Evolutionary conservation across 352 stramenopile species (phyloP).

Genomic region (Phytophthora citrophthora): DNA sequence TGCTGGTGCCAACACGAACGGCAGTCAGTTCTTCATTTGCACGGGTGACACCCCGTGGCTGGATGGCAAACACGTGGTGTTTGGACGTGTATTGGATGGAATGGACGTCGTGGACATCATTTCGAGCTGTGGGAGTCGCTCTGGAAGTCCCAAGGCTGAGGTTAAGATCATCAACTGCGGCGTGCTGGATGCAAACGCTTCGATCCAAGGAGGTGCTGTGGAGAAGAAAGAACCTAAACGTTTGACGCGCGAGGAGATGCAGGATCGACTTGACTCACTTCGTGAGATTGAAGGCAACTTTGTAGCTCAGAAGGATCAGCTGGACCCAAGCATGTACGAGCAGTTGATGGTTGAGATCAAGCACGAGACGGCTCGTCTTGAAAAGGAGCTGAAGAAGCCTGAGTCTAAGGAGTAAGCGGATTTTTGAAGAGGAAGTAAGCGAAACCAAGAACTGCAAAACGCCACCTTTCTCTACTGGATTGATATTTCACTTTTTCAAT

Average conservation of each 20-base stretch:
- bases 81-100: conserved; percentile 91
- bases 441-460: background rate
- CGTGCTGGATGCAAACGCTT: conserved; percentile 36
- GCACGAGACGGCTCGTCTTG: conserved; percentile 70
- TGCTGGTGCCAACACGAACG: conserved; percentile 90
- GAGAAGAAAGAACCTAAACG: conserved; percentile 33
- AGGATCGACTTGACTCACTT: conserved; percentile 64
- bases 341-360: conserved; percentile 73
- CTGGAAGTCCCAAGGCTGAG: conserved; percentile 81
- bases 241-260: conserved; percentile 64
- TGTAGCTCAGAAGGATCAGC: conserved; percentile 55
- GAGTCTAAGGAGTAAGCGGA: conserved; percentile 21
- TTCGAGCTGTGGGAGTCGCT: conserved; percentile 79
- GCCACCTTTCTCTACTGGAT: background rate
- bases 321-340: conserved; percentile 66
- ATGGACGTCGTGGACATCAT: conserved; percentile 94
- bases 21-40: conserved; percentile 97
- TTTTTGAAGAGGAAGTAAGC: background rate
- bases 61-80: conserved; percentile 97
- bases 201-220: conserved; percentile 6
- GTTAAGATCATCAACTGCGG: conserved; percentile 94
- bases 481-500: background rate
- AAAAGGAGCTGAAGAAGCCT: conserved; percentile 59
- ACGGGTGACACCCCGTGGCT: conserved; percentile 96
- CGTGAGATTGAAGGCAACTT: conserved; percentile 73